These are phyloP conservation scores for Wallacemonas collosoma DNA, from an alignment of 208 protist genomes.

Conservation along the genomic window DNA sequence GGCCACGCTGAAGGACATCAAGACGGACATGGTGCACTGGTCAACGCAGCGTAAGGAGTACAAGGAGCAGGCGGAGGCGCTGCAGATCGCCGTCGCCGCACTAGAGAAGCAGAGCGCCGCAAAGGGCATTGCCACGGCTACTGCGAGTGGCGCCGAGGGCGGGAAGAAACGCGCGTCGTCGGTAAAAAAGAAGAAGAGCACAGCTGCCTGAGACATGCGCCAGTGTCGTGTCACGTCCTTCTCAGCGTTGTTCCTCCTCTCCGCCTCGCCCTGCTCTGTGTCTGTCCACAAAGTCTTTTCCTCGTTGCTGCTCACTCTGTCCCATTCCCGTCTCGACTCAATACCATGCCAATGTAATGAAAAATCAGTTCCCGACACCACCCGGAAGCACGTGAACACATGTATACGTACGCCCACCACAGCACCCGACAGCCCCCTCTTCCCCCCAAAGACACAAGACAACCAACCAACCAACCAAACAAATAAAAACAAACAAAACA, in stretches of 20 bases:
- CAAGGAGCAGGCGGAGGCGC: conserved; percentile 37
- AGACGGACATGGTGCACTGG: conserved; percentile 67
- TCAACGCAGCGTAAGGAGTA: conserved; percentile 65
- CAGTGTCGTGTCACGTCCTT: background rate
- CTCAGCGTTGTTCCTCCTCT: background rate
- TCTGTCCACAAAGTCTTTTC: background rate
- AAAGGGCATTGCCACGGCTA: background rate
- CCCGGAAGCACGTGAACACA: background rate
- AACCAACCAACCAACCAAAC: background rate
- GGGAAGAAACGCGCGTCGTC: conserved; percentile 13
- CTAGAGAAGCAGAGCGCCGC: conserved; percentile 37
- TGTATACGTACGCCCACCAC: no score
- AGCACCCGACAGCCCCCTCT: background rate
- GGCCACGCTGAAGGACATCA: conserved; percentile 40
- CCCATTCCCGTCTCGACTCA: background rate
- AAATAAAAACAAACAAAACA: conserved; percentile 4
- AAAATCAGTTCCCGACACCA: background rate
- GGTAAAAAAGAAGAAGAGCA: conserved; percentile 29
- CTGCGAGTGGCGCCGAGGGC: background rate
- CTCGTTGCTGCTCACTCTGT: background rate
- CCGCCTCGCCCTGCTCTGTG: background rate
- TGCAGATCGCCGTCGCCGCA: conserved; percentile 41
- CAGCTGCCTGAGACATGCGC: background rate
- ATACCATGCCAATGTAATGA: background rate
- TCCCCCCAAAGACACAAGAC: background rate